These are phyloP conservation scores for Clarireedia sp. DNA, from an alignment of 2,329 filamentous ascomycete genomes.

Conservation along the genomic window DNA sequence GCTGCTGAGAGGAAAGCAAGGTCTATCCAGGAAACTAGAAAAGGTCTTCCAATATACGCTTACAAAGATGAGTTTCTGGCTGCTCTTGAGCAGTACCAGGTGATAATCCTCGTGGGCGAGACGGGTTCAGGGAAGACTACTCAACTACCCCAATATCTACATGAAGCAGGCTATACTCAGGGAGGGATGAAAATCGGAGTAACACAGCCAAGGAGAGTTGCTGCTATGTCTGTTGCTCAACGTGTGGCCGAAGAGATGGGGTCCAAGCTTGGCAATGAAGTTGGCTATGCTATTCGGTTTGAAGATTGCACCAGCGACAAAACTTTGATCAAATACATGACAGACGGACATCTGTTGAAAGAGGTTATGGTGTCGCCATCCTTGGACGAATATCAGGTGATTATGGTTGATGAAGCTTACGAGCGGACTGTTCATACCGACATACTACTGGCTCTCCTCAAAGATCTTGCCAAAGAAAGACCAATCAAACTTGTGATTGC, in stretches of 20 bases:
- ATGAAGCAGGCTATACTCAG: conserved; percentile 85
- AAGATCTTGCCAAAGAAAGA: conserved; percentile 75
- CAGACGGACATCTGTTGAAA: conserved; percentile 87
- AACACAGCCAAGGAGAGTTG: conserved; percentile 89
- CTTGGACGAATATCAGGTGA: conserved; percentile 71
- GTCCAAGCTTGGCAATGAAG: conserved; percentile 80
- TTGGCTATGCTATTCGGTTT: conserved; percentile 91
- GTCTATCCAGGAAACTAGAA: conserved; percentile 84
- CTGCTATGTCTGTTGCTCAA: conserved; percentile 94
- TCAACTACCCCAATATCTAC: conserved; percentile 86
- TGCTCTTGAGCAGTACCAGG: conserved; percentile 79
- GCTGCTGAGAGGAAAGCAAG: conserved; percentile 82
- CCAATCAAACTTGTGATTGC: conserved; percentile 89
- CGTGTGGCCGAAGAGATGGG: conserved; percentile 94
- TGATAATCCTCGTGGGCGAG: conserved; percentile 87
- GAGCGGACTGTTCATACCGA: conserved; percentile 88
- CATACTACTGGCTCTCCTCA: conserved; percentile 78
- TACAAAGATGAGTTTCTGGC: conserved; percentile 79
- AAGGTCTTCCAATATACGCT: conserved; percentile 81
- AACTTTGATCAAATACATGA: conserved; percentile 92
- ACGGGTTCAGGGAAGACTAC: conserved; percentile 96
- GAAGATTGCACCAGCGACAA: conserved; percentile 89
- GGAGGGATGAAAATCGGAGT: conserved; percentile 79
- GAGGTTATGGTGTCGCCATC: conserved; percentile 87
- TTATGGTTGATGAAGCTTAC: conserved; percentile 98